A percentile compares a stretch with the other conserved stretches of the same genome.
These are phyloP conservation scores for Vigna radiata DNA, from an alignment of 306 rosid species.

Conservation along the genomic window DNA sequence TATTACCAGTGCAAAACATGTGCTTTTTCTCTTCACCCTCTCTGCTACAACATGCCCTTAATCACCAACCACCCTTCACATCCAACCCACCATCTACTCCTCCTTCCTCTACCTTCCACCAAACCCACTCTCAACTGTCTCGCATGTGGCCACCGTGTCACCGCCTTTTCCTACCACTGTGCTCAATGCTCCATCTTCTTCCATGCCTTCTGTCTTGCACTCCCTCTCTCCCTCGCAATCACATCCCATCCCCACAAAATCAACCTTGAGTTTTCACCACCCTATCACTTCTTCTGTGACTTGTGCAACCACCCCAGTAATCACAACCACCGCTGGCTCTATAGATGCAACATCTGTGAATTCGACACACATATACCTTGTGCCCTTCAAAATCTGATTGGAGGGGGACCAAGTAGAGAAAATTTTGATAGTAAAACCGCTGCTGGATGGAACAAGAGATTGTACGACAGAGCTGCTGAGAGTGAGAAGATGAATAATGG, in stretches of 20 bases:
- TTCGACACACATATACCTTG: constrained; percentile 63
- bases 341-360: constrained; percentile 68
- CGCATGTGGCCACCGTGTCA: constrained; percentile 52
- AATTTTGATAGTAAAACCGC: not conserved
- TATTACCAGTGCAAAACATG: constrained; percentile 59
- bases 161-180: constrained; percentile 59
- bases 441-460: constrained; percentile 50
- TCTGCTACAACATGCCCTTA: constrained; percentile 60
- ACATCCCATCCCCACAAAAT: constrained; percentile 57
- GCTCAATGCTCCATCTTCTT: constrained; percentile 52
- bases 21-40: constrained; percentile 53
- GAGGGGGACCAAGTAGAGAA: constrained; percentile 7
- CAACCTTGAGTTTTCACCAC: constrained; percentile 57
- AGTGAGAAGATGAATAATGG: constrained; percentile 20
- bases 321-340: constrained; percentile 59
- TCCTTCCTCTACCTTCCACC: constrained; percentile 46
- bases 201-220: constrained; percentile 53
- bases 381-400: constrained; percentile 46
- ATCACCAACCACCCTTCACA: constrained; percentile 59
- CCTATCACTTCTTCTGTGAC: constrained; percentile 63
- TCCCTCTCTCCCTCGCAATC: constrained; percentile 54
- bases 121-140: constrained; percentile 37
- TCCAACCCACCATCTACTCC: constrained; percentile 54
- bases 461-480: not conserved
- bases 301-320: constrained; percentile 53